A percentile compares a stretch with the other conserved stretches of the same genome.
phyloP scores from a whole-genome alignment of 176 grass and related monocot species.

The Guadua angustifolia region DNA sequence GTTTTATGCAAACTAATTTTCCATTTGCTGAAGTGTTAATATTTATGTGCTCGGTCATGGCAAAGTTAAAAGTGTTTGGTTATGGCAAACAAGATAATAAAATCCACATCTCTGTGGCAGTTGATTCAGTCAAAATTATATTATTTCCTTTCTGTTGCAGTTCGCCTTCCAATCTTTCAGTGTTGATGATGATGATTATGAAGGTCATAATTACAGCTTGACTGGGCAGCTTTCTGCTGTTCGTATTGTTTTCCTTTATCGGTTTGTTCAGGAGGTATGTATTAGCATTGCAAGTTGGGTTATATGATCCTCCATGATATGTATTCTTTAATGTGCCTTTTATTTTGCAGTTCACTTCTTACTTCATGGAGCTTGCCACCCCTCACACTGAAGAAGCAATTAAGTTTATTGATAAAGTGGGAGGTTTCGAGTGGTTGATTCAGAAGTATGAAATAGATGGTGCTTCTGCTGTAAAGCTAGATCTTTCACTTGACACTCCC shows the following conservation, averaged over 20 bases:
- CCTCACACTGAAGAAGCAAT: conserved; percentile 96
- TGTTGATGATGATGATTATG: conserved; percentile 86
- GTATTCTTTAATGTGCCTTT: conserved; percentile 15
- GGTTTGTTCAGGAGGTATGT: conserved; percentile 94
- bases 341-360: conserved; percentile 83
- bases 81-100: not conserved
- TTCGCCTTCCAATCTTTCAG: conserved; percentile 85
- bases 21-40: not conserved
- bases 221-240: conserved; percentile 90
- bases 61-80: not conserved
- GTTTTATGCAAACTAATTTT: not conserved
- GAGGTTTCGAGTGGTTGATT: conserved; percentile 93
- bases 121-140: conserved; percentile 34
- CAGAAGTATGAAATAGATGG: conserved; percentile 99
- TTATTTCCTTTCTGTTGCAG: conserved; percentile 51
- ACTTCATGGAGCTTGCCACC: conserved; percentile 98
- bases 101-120: not conserved
- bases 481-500: conserved; percentile 92
- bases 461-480: conserved; percentile 81
- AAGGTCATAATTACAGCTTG: conserved; percentile 92
- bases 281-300: conserved; percentile 16
- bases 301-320: conserved; percentile 17
- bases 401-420: conserved; percentile 96
- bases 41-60: not conserved
- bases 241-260: conserved; percentile 94